Conservation (phyloP, 2,329 filamentous ascomycete genomes). For the Alternaria viburni region DNA sequence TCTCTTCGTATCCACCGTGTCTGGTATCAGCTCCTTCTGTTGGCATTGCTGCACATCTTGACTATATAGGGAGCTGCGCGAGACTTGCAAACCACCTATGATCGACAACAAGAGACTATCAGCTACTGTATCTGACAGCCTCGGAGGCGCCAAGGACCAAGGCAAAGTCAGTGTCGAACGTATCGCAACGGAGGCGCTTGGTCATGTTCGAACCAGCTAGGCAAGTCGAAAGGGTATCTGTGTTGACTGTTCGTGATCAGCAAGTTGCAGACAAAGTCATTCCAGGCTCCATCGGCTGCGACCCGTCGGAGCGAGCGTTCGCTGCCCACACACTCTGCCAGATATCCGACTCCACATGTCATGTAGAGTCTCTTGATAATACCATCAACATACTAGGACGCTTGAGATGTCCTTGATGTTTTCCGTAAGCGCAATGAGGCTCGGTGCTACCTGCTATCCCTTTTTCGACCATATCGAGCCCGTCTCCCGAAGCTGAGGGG, state of each 20-base stretch:
- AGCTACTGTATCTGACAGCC: slow-evolving; percentile 43
- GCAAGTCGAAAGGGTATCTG: slow-evolving; percentile 52
- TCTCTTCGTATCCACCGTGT: not conserved
- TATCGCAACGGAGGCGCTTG: slow-evolving; percentile 50
- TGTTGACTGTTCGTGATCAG: slow-evolving; percentile 50
- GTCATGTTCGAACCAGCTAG: slow-evolving; percentile 52
- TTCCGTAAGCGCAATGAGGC: not conserved
- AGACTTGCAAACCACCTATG: slow-evolving; percentile 47
- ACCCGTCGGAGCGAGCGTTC: slow-evolving; percentile 41
- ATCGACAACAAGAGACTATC: slow-evolving; percentile 49
- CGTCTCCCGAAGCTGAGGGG: not conserved
- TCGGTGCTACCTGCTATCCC: not conserved
- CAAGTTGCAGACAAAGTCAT: slow-evolving; percentile 49
- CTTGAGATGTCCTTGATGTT: not conserved
- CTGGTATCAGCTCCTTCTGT: not conserved
- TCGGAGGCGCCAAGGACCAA: slow-evolving; percentile 51
- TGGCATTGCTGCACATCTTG: not conserved
- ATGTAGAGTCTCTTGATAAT: not conserved
- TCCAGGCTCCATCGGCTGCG: slow-evolving; percentile 47
- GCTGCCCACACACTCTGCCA: slow-evolving; percentile 55
- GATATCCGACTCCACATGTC: slow-evolving; percentile 47
- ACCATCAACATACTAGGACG: not conserved
- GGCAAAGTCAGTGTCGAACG: slow-evolving; percentile 52
- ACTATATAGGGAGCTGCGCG: slow-evolving; percentile 16
- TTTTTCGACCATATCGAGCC: not conserved